These are phyloP conservation scores for Tylopilus sp. DNA, from an alignment of 1,284 basidiomycete genomes.

Conservation along the genomic window DNA sequence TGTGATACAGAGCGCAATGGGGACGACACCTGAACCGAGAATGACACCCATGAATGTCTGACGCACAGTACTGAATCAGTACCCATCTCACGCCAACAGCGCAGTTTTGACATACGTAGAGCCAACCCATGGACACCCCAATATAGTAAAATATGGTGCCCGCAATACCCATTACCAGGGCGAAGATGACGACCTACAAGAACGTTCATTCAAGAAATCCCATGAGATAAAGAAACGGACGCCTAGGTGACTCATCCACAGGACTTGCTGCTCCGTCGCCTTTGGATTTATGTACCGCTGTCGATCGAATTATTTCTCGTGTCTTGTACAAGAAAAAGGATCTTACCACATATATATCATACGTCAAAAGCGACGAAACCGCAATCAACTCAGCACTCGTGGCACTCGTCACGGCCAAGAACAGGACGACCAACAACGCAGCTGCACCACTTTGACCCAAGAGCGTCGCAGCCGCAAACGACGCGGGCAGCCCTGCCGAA, in stretches of 20 bases:
- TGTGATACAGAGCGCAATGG: conserved; percentile 79
- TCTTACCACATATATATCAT: conserved; percentile 71
- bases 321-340: neutral
- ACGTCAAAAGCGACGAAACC: conserved; percentile 76
- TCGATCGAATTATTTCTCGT: neutral
- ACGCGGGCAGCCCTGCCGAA: conserved; percentile 79
- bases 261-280: conserved; percentile 58
- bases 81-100: neutral
- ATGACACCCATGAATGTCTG: conserved; percentile 82
- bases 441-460: conserved; percentile 74
- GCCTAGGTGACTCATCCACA: conserved; percentile 52
- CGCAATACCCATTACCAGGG: conserved; percentile 75
- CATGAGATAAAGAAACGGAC: conserved; percentile 42
- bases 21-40: conserved; percentile 82
- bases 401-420: conserved; percentile 83
- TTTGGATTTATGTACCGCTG: conserved; percentile 60
- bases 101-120: conserved; percentile 60
- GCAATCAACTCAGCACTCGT: conserved; percentile 90
- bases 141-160: conserved; percentile 88
- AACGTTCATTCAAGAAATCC: conserved; percentile 28
- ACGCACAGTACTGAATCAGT: neutral
- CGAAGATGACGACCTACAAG: conserved; percentile 64
- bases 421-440: conserved; percentile 66
- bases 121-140: conserved; percentile 87
- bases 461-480: conserved; percentile 75